Base-by-base conservation (phyloP, 2,329 filamentous ascomycete genomes). In the Talaromyces albobiverticillius region DNA sequence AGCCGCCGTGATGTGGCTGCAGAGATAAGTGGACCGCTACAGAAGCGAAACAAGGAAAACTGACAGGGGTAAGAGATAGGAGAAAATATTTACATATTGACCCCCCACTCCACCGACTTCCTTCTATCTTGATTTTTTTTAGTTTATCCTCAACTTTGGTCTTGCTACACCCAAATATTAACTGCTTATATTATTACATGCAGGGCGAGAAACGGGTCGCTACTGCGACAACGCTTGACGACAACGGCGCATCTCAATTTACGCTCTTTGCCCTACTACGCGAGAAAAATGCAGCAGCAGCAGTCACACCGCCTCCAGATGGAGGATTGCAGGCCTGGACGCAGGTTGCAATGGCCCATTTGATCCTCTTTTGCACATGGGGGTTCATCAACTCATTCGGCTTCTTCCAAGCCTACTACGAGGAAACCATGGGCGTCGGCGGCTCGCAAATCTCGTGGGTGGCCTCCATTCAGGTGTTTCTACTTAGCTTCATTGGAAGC, bases 331-430 rank as follows among this genome's bases (percentile, higher is more conserved):
- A 43, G 25, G 68, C 67, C 25, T 71, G 68, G 67, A 59, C 59
- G 0, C 68, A 71, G 48, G 66, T 64, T 3, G 18, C 64, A 9
- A 61, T 61, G 43, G 60, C 54, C 5, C 66, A 69, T 38, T 52
- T 71, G 8, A 57, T 69, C 23, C 60, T 69, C 16, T 63, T 64
- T 55, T 64, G 64, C 31, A 60, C 62, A 22, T 62, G 59, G 56
- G 60, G 60, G 10, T 57, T 64, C 32, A 58, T 61, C 23, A 59
- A 57, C 51, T 70, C 68, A 5, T 76, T 74, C 46, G 75, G 75
- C 11, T 65, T 77, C 29, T 78, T 76, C 57, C 74, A 78, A 63
- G 62, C 67, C 16, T 75, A 76, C 61, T 78, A 79, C 55, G 63
- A 67, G 3, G 62, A 62, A 3, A 53, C 62, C 0, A 62, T 77